phyloP scores from a whole-genome alignment of 1,284 basidiomycete genomes.

The Cryptococcus depauperatus region DNA sequence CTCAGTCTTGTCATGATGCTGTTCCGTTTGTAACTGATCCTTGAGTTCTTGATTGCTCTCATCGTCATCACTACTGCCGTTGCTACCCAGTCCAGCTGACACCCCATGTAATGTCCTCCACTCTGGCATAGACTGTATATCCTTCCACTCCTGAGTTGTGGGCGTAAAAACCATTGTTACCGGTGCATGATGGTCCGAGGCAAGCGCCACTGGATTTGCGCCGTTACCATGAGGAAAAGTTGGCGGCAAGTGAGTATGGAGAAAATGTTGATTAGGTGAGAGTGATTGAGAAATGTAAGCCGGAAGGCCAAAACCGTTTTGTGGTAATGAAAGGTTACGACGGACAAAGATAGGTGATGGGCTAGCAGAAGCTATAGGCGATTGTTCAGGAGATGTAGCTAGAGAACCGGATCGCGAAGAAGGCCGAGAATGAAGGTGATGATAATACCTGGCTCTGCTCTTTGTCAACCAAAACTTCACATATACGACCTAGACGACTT shows the following conservation, averaged over 20 bases:
- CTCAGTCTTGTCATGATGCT: not conserved
- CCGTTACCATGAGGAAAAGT: constrained; percentile 24
- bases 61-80: constrained; percentile 12
- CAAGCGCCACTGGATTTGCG: constrained; percentile 8
- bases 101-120: constrained; percentile 18
- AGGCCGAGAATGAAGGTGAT: constrained; percentile 32
- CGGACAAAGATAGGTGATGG: constrained; percentile 15
- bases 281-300: constrained; percentile 21
- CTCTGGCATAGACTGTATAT: constrained; percentile 25
- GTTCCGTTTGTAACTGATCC: too few species aligned
- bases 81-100: constrained; percentile 7
- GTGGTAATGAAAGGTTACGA: constrained; percentile 20
- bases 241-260: constrained; percentile 39
- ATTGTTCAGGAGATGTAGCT: constrained; percentile 29
- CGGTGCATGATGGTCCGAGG: constrained; percentile 5
- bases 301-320: constrained; percentile 11
- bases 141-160: constrained; percentile 46
- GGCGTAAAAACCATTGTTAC: constrained; percentile 45
- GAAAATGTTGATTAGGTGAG: constrained; percentile 39
- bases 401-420: constrained; percentile 27
- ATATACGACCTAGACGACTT: constrained; percentile 6
- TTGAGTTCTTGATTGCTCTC: not conserved
- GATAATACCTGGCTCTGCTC: constrained; percentile 42
- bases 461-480: not conserved
- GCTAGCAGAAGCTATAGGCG: constrained; percentile 13